Evolutionary conservation across 345 rosid species (phyloP).

Genomic region (Raphanus raphanistrum): DNA sequence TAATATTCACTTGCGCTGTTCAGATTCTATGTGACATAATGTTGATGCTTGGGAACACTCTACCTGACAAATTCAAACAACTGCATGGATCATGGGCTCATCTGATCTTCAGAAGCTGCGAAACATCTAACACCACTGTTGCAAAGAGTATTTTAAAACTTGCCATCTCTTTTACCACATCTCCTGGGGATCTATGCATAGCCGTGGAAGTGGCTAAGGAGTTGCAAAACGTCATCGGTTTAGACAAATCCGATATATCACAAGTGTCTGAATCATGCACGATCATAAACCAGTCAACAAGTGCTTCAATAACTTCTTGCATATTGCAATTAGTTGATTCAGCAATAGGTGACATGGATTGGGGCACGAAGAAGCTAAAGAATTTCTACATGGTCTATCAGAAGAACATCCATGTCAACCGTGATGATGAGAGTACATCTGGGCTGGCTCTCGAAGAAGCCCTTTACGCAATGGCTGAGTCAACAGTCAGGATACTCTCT

Average conservation of each 20-base stretch:
- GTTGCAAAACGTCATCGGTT: slow-evolving; percentile 46
- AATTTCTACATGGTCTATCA: slow-evolving; percentile 42
- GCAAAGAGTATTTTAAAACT: slow-evolving; percentile 57
- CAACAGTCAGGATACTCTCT: slow-evolving; percentile 58
- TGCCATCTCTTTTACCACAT: slow-evolving; percentile 50
- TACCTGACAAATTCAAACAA: slow-evolving; percentile 59
- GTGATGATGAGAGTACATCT: slow-evolving; percentile 40
- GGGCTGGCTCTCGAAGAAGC: slow-evolving; percentile 54
- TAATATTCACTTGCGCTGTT: slow-evolving; percentile 18
- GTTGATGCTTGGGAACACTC: slow-evolving; percentile 46
- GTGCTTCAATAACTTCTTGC: slow-evolving; percentile 48
- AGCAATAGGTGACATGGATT: slow-evolving; percentile 58
- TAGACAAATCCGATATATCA: slow-evolving; percentile 28
- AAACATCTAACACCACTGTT: slow-evolving; percentile 46
- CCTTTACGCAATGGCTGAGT: slow-evolving; percentile 60
- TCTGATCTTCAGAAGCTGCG: slow-evolving; percentile 54
- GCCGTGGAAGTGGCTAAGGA: slow-evolving; percentile 55
- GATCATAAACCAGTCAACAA: slow-evolving; percentile 56
- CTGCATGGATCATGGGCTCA: slow-evolving; percentile 64
- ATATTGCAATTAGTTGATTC: slow-evolving; percentile 56
- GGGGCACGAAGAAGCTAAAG: slow-evolving; percentile 66
- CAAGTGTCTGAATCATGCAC: slow-evolving; percentile 51
- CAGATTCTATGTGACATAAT: slow-evolving; percentile 66
- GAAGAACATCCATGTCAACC: slow-evolving; percentile 38
- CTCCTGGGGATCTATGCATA: slow-evolving; percentile 56